Evolutionary conservation across 2,329 filamentous ascomycete genomes (phyloP).

Genomic region (Alternaria hordeiaustralica): DNA sequence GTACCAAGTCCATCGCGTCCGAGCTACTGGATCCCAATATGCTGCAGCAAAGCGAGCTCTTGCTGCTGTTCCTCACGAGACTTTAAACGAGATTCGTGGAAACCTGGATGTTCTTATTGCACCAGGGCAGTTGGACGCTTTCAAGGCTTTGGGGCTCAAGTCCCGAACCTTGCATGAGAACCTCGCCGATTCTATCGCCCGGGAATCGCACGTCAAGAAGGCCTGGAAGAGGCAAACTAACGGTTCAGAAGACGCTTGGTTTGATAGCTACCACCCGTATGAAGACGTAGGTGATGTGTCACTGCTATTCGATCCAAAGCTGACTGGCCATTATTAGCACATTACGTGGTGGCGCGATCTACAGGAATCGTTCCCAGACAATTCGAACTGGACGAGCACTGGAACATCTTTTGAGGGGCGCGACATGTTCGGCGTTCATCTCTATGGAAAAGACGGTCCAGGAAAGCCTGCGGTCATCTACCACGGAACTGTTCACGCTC

Average conservation of each 20-base stretch:
- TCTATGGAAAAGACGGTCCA: constrained; percentile 41
- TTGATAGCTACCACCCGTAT: constrained; percentile 43
- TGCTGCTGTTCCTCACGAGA: constrained; percentile 43
- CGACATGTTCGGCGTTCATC: constrained; percentile 39
- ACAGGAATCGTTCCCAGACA: constrained; percentile 30
- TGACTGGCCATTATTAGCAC: constrained; percentile 9
- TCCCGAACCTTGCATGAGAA: constrained; percentile 52
- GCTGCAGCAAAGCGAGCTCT: constrained; percentile 45
- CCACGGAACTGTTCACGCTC: constrained; percentile 42
- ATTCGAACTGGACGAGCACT: constrained; percentile 39
- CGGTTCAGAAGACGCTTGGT: constrained; percentile 30
- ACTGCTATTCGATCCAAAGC: neutral
- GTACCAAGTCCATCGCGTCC: constrained; percentile 51
- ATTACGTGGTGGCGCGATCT: constrained; percentile 29
- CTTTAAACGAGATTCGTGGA: constrained; percentile 45
- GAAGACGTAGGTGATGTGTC: constrained; percentile 23
- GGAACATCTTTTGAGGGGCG: constrained; percentile 41
- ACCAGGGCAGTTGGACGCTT: constrained; percentile 47
- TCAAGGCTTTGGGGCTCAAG: constrained; percentile 48
- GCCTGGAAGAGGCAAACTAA: constrained; percentile 31
- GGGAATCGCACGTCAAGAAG: constrained; percentile 54
- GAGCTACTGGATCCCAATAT: constrained; percentile 39
- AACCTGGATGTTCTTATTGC: constrained; percentile 55
- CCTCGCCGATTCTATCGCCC: constrained; percentile 53
- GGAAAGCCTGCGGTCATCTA: constrained; percentile 42